Evolutionary conservation across 2,329 filamentous ascomycete species (phyloP), one percentile per base, ranked within the genome.

Genomic region (Ascochyta pisi): DNA sequence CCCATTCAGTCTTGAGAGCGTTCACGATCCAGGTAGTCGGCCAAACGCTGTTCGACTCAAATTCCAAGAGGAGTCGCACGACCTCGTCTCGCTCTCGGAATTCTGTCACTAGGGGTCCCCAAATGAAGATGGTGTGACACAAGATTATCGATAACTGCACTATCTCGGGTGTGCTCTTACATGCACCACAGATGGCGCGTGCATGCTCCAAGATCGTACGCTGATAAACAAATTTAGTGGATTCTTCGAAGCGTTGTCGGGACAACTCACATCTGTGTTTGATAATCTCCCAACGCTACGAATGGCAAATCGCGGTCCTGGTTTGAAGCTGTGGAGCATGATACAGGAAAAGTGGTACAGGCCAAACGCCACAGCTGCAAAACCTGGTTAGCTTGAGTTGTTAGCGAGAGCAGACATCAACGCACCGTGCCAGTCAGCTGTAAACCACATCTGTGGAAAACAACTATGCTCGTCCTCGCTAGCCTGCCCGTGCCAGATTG

Each of bases 351-450:
- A 69, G 42, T 73, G 66, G 33, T 65, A 71, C 40, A 66, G 66
- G 4, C 60, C 63, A 43, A 66, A 69, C 2, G 70, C 62, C 22
- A 70, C 51, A 5, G 54, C 70, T 73, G 24, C 2, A 16, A n/a
- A 3, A 15, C 29, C 22, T 34, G 23, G 49, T 60, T 22, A 54
- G 45, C 26, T 7, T 19, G 44, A 12, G 8, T 16, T 15, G 6
- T 31, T n/a, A n/a, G 15, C 19, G 8, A n/a, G 5, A 6, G n/a
- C 22, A 4, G 23, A 15, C 6, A 23, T 13, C 8, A 19, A 52
- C 63, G 49, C 57, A 71, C 70, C 64, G 44, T 73, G 70, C 69
- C 69, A 71, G 26, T 73, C 70, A 16, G 69, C 62, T n/a, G 65
- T 64, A 41, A 73, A 73, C 55, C 60, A 64, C 1, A 67, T 66